Conservation (phyloP, 805 yeast species). For the Ogataea angusta region DNA sequence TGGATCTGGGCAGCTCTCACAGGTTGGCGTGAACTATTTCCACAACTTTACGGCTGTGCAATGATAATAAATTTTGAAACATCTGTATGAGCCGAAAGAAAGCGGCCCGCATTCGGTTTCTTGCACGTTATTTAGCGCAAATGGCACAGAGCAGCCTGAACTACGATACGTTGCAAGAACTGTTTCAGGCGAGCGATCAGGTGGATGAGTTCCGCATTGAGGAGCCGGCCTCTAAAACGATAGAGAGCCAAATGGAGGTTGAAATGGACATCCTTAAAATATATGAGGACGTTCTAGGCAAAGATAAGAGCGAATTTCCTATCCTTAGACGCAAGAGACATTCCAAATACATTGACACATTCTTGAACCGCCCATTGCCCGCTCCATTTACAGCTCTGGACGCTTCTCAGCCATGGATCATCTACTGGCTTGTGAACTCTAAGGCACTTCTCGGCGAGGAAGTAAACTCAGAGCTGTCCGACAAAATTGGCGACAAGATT, state of each 20-base stretch:
- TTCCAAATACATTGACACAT: conserved; percentile 38
- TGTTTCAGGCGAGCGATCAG: conserved; percentile 19
- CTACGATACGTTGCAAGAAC: conserved; percentile 25
- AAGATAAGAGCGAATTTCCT: conserved; percentile 33
- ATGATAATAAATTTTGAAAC: conserved; percentile 3
- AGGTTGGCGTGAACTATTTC: neutral
- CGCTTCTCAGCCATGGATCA: conserved; percentile 90
- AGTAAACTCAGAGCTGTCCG: conserved; percentile 13
- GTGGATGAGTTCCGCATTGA: conserved; percentile 11
- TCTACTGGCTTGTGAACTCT: conserved; percentile 78
- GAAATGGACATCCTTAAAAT: conserved; percentile 33
- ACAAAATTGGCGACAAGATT: conserved; percentile 29
- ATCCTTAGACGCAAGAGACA: conserved; percentile 36
- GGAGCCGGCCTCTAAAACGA: conserved; percentile 34
- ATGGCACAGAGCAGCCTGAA: conserved; percentile 12
- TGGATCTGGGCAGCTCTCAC: conserved; percentile 7
- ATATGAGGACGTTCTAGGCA: conserved; percentile 30
- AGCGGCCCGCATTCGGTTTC: conserved; percentile 8
- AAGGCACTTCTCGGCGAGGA: conserved; percentile 40
- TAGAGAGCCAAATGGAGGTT: conserved; percentile 37
- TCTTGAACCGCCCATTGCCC: conserved; percentile 47
- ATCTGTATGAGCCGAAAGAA: conserved; percentile 1
- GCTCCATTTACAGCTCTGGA: conserved; percentile 55
- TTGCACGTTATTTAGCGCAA: conserved; percentile 1
- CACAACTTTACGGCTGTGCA: conserved; percentile 4